These are phyloP conservation scores for Inga leiocalycina DNA, from an alignment of 306 rosid genomes.

Conservation along the genomic window DNA sequence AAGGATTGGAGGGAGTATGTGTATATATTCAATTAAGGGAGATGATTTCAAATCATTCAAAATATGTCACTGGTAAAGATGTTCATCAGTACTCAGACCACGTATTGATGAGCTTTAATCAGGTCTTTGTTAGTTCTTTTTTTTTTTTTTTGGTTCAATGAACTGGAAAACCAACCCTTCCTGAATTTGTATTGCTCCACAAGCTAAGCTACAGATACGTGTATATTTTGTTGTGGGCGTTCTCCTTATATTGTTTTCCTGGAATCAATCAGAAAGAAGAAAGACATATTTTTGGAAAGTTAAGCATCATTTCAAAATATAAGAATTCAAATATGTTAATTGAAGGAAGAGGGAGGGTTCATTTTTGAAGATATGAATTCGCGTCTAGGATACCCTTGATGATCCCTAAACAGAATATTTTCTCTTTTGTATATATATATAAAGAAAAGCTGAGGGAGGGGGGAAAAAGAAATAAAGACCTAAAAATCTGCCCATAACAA, in stretches of 20 bases:
- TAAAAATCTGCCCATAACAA: neutral
- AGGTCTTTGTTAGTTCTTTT: neutral
- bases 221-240: neutral
- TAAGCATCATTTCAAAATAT: neutral
- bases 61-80: neutral
- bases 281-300: neutral
- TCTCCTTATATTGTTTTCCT: neutral
- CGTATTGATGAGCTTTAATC: neutral
- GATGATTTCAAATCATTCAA: neutral
- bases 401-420: neutral
- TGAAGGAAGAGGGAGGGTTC: neutral
- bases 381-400: neutral
- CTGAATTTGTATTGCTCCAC: neutral
- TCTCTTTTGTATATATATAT: neutral
- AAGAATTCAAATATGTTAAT: neutral
- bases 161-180: conserved; percentile 15
- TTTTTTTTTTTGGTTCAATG: neutral
- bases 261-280: neutral
- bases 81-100: neutral
- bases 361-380: conserved; percentile 19
- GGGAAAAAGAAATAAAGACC: neutral
- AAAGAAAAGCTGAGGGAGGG: neutral
- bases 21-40: neutral
- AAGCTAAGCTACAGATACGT: neutral
- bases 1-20: neutral